Evolutionary conservation across 1,284 basidiomycete genomes (phyloP), one percentile per base, ranked within the genome.

Genomic region (Cutaneotrichosporon dermatis): DNA sequence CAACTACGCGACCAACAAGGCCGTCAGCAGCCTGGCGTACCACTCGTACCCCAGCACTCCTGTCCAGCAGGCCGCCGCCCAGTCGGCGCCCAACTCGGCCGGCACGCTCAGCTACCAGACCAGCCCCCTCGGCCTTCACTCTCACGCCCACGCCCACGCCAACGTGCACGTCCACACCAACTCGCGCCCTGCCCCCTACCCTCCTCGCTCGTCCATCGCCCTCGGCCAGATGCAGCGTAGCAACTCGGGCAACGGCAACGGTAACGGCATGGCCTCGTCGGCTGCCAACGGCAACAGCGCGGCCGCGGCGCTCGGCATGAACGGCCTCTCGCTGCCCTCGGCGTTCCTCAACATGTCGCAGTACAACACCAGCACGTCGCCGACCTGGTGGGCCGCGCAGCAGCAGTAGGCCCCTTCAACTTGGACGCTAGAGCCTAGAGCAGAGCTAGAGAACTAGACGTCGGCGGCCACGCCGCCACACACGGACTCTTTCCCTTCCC

Each of bases 141-240:
- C 25, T 25, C 25, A 25, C 25, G 25, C 25, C 25, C 25, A 25
- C 25, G 25, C 25, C 25, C 25, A 25, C 25, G 25, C 25, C 25
- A 25, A 25, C 25, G 9, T 53, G 12, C 10, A 9, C 16, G 33
- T 53, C 40, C 25, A 41, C 25, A 25, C 40, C 40, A 12, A n/a
- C 49, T 9, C 51, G 13, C 51, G 51, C 13, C 51, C 51, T 13
- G 41, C 51, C 25, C 51, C 51, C 1, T 53, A 53, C 51, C 33
- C 33, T 9, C 46, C 46, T 11, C 46, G 46, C 34, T 49, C 46
- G 13, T 25, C 25, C 11, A 33, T 12, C 10, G 10, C 46, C 13
- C 46, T 49, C 46, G 33, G 35, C 46, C 46, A 49, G 46, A 49
- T 49, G 46, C 33, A 25, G 9, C 46, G 46, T 33, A 36, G 25